Base-by-base conservation (phyloP, 1,284 basidiomycete species). In the Cerrena zonata region DNA sequence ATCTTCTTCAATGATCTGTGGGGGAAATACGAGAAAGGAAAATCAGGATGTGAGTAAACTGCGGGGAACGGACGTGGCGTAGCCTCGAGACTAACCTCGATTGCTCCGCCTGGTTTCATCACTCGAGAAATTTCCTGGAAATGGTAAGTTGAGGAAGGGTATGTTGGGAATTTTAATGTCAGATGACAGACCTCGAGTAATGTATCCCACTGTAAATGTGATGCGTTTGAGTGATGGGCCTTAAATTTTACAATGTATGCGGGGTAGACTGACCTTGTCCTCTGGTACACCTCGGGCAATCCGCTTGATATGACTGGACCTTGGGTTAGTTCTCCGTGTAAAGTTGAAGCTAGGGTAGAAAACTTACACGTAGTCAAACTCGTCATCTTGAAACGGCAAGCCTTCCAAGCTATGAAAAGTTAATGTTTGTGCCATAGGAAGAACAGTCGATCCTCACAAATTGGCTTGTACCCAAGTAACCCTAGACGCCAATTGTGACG, bases 281-380 rank as follows among this genome's bases (percentile, higher is more conserved):
- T 87, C 84, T 13, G 85, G 85, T 37, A 88, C 80, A 34, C 83
- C 85, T 22, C 82, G 72, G 1, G 81, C 79, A 43, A 88, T 79
- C 12, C 84, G 75, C 56, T 82, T 83, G 54, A 84, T 69, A 61
- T 82, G 82, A 27, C 83, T 86, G 58, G 26, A n/a, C n/a, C n/a
- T n/a, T n/a, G n/a, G n/a, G n/a, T n/a, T n/a, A n/a, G n/a, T n/a
- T n/a, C n/a, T n/a, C n/a, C n/a, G n/a, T n/a, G n/a, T n/a, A n/a
- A n/a, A n/a, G n/a, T n/a, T n/a, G n/a, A n/a, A 22, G 48, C 10
- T 38, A 26, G 13, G 15, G 34, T 34, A 42, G 24, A 48, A 37
- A 25, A 68, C 80, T 61, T 66, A 85, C 81, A 86, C 80, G 60
- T 78, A 86, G 60, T 87, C 85, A 60, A 88, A 88, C 59, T 85